phyloP scores from a whole-genome alignment of 305 asterid species.

The Solanum hybrid region DNA sequence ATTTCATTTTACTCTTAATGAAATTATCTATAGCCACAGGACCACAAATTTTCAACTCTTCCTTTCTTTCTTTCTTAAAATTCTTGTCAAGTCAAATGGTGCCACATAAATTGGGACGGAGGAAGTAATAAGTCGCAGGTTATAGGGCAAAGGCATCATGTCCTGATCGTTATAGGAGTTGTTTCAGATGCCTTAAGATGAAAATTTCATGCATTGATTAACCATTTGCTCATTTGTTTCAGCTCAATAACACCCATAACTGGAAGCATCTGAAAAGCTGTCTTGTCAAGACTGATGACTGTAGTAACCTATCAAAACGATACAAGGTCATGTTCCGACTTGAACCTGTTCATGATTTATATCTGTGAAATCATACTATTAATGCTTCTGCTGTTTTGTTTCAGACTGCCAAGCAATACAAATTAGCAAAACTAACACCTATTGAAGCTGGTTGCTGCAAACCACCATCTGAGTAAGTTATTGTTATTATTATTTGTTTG shows the following conservation, averaged over 20 bases:
- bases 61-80: background rate
- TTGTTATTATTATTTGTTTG: background rate
- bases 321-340: slow-evolving; percentile 44
- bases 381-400: slow-evolving; percentile 7
- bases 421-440: slow-evolving; percentile 68
- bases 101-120: background rate
- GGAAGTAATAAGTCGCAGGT: background rate
- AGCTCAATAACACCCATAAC: slow-evolving; percentile 73
- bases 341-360: background rate
- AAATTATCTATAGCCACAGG: background rate
- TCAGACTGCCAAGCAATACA: slow-evolving; percentile 62
- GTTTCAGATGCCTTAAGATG: background rate
- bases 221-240: slow-evolving; percentile 12
- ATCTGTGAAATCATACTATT: background rate
- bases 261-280: slow-evolving; percentile 79
- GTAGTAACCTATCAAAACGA: slow-evolving; percentile 53
- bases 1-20: background rate
- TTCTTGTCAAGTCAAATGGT: background rate
- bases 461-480: slow-evolving; percentile 81
- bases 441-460: slow-evolving; percentile 95
- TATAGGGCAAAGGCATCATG: slow-evolving; percentile 1
- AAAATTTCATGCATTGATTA: background rate
- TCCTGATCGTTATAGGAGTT: background rate
- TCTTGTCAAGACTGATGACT: slow-evolving; percentile 70
- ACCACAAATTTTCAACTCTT: background rate